Base-by-base conservation (phyloP, 2,329 filamentous ascomycete species). In the Sporothrix mexicana region DNA sequence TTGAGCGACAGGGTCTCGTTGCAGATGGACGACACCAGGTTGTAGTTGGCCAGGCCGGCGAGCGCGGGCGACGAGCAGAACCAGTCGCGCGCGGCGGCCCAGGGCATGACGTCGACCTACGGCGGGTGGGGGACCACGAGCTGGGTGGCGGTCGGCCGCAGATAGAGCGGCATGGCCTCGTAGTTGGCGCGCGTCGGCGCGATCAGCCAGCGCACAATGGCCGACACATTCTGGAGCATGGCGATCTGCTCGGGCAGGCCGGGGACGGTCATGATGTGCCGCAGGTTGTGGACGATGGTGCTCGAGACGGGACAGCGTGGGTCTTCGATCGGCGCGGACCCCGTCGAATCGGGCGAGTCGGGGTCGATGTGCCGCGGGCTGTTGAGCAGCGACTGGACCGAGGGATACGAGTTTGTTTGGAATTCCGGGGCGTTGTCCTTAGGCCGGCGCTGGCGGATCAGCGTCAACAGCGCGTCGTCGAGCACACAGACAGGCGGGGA, bases 231-330 rank as follows among this genome's bases (percentile, higher is more conserved):
- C 9, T 61, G 57, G 5, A 61, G 57, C 57, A 61, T 61, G 57
- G 57, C 57, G 23, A 61, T 61, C 57, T 61, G 57, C 10, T 61
- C 25, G 57, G 57, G 57, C 25, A 61, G 57, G 13, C 57, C 57
- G 25, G 57, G 57, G 25, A 61, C 30, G 25, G 57, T 36, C 57
- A 61, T 61, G 15, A 61, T 41, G 25, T 61, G 57, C 8, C 57
- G 57, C 10, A 61, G 57, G 25, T 61, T 61, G 57, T 61, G 57
- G 25, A 41, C 57, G 12, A 61, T 61, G 25, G 57, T 61, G 25
- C 57, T 61, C 6, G 57, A 61, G 2, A 61, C 57, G 57, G 57
- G 57, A 13, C 17, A 61, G 7, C 57, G 57, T 12, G 57, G 57
- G 25, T 61, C 57, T 61, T 61, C 57, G 10, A 15, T 41, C 10